Evolutionary conservation across 148 eudicot genomes (phyloP).

Genomic region (Camellia granthamiana): DNA sequence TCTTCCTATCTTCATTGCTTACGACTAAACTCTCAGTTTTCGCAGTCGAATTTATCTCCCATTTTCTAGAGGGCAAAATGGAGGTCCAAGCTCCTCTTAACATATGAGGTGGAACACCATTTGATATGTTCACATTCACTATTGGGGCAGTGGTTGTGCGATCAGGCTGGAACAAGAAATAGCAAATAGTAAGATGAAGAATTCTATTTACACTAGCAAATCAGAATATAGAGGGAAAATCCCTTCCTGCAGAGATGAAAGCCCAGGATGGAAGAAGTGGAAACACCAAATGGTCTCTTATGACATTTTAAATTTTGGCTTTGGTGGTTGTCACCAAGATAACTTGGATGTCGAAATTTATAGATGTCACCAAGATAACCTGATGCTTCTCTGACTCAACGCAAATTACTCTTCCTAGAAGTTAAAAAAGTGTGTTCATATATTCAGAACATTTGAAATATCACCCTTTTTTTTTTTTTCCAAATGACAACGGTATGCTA

Average conservation of each 20-base stretch:
- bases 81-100: constrained; percentile 17
- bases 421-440: too few species aligned
- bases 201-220: background rate
- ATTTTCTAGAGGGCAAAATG: constrained; percentile 33
- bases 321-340: too few species aligned
- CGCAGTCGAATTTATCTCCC: constrained; percentile 53
- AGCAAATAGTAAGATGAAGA: background rate
- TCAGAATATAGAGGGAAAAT: background rate
- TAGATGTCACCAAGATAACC: background rate
- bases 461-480: background rate
- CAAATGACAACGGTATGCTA: background rate
- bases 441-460: background rate
- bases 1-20: constrained; percentile 56
- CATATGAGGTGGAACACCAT: constrained; percentile 12
- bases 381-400: background rate
- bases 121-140: constrained; percentile 19
- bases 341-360: background rate
- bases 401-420: background rate
- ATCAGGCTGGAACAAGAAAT: constrained; percentile 43
- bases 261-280: too few species aligned
- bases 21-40: constrained; percentile 33
- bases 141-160: constrained; percentile 14
- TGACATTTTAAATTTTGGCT: too few species aligned
- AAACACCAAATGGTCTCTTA: too few species aligned
- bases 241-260: too few species aligned